Percentiles rank a stretch among this genome's conserved stretches.
Evolutionary conservation across 2,329 filamentous ascomycete genomes (phyloP).

Genomic region (Diaporthe helianthi): DNA sequence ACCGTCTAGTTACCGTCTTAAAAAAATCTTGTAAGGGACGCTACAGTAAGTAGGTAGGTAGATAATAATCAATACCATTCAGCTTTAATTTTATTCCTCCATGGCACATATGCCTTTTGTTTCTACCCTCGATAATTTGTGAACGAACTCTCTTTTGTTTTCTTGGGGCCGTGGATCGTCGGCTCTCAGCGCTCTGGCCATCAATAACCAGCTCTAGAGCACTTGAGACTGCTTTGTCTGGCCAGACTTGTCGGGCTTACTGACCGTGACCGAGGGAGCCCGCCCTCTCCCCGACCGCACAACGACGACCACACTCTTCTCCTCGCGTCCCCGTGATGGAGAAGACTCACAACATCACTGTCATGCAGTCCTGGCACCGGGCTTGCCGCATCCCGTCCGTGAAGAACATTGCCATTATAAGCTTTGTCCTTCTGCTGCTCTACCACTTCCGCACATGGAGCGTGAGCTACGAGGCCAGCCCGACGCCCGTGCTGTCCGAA

Average conservation of each 20-base stretch:
- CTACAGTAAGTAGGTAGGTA: too few relatives aligned
- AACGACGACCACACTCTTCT: not conserved
- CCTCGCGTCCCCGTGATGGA: not conserved
- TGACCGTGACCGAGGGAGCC: not conserved
- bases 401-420: not conserved
- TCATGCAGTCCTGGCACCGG: not conserved
- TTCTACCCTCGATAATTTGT: too few relatives aligned
- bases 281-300: not conserved
- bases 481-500: not conserved
- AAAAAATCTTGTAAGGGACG: too few relatives aligned
- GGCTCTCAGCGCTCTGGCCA: not conserved
- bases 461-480: not conserved
- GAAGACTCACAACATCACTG: not conserved
- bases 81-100: too few relatives aligned
- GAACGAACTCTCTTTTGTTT: not conserved
- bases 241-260: not conserved
- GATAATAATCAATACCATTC: too few relatives aligned
- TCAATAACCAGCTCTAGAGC: too few relatives aligned
- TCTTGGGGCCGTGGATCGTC: not conserved
- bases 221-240: not conserved
- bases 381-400: not conserved
- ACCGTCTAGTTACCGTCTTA: too few relatives aligned
- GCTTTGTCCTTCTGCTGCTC: not conserved
- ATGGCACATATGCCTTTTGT: too few relatives aligned
- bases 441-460: not conserved